A percentile compares a stretch with the other conserved stretches of the same genome.
phyloP scores from a whole-genome alignment of 306 rosid genomes.

The Alnus glutinosa region DNA sequence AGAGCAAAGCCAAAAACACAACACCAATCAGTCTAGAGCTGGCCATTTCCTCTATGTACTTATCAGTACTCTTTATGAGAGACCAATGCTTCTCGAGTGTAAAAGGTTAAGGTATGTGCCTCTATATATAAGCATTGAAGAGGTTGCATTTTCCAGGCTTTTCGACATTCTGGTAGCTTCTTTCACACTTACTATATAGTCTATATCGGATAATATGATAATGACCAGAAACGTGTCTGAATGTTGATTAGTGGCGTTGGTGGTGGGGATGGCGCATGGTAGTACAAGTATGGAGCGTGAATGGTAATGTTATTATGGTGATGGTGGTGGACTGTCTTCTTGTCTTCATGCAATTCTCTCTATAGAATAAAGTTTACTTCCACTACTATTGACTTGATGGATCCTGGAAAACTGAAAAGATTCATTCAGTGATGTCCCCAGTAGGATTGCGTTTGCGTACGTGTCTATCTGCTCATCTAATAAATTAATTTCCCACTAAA shows the following conservation, averaged over 20 bases:
- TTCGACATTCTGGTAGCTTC: slow-evolving; percentile 31
- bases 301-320: neutral
- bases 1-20: slow-evolving; percentile 53
- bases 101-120: slow-evolving; percentile 21
- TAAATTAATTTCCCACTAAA: too few species aligned
- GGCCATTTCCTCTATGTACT: too few species aligned
- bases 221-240: slow-evolving; percentile 27
- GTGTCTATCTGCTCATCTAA: too few species aligned
- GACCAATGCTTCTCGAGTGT: slow-evolving; percentile 24
- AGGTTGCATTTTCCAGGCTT: neutral
- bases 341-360: slow-evolving; percentile 25
- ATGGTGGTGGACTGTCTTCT: slow-evolving; percentile 22
- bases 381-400: slow-evolving; percentile 55
- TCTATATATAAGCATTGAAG: slow-evolving; percentile 52
- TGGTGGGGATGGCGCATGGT: slow-evolving; percentile 31
- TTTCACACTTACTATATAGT: too few species aligned
- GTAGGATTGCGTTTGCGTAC: too few species aligned
- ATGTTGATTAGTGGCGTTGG: slow-evolving; percentile 38
- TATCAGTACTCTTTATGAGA: neutral
- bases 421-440: slow-evolving; percentile 6
- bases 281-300: neutral
- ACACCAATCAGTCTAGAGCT: too few species aligned
- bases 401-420: neutral
- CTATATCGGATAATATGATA: neutral
- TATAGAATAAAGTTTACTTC: slow-evolving; percentile 21